A percentile compares a stretch with the other conserved stretches of the same genome.
Conservation (phyloP, 78 protist species). For the Dictyostelium firmibasis region DNA sequence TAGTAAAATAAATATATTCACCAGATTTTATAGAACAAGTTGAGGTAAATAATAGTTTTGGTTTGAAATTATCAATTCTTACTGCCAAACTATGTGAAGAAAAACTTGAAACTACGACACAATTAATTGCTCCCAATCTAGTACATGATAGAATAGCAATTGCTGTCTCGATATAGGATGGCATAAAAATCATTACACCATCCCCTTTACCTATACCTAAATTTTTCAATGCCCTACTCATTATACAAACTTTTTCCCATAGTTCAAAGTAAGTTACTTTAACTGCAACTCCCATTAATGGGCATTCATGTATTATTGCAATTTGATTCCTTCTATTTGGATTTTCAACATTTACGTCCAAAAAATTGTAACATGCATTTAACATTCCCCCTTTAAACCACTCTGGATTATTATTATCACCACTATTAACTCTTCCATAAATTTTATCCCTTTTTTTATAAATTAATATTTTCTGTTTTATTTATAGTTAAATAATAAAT, state of each 20-base stretch:
- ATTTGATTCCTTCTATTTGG: background rate
- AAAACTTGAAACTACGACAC: background rate
- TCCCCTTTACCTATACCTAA: conserved; percentile 89
- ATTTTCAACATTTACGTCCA: background rate
- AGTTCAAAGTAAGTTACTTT: background rate
- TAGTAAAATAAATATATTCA: background rate
- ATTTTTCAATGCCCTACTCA: conserved; percentile 26
- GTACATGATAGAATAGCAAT: conserved; percentile 95
- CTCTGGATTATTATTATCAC: background rate
- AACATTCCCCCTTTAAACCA: conserved; percentile 15
- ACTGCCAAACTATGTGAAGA: background rate
- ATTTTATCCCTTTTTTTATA: background rate
- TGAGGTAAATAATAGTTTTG: background rate
- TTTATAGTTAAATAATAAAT: too few relatives aligned
- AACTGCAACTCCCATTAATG: background rate
- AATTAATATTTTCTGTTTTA: too few relatives aligned
- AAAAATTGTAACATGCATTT: conserved; percentile 10
- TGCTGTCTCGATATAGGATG: conserved; percentile 82
- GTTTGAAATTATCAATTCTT: conserved; percentile 7
- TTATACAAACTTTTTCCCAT: background rate
- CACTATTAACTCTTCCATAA: background rate
- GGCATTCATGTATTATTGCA: background rate
- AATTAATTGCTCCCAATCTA: conserved; percentile 92
- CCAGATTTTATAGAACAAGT: background rate
- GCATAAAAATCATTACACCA: conserved; percentile 90